A percentile compares a stretch with the other conserved stretches of the same genome.
These are phyloP conservation scores for Corrigiola litoralis DNA, from an alignment of 179 eudicot genomes.

Conservation along the genomic window DNA sequence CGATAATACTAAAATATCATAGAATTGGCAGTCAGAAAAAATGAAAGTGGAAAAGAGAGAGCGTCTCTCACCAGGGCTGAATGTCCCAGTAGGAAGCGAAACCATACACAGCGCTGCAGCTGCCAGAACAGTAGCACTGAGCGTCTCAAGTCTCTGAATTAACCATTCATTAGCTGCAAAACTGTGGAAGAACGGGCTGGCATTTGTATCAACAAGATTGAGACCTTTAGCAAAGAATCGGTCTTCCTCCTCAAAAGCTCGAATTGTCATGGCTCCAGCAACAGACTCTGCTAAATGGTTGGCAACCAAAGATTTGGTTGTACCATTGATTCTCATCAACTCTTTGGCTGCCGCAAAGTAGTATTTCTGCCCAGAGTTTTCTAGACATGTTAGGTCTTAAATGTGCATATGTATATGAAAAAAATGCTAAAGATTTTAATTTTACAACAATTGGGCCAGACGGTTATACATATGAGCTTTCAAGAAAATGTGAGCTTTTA, in stretches of 20 bases:
- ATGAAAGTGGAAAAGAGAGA: background rate
- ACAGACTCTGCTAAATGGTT: constrained; percentile 74
- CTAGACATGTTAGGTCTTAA: background rate
- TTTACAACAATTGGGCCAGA: background rate
- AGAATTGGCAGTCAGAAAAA: background rate
- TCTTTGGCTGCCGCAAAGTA: constrained; percentile 63
- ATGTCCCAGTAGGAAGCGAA: constrained; percentile 69
- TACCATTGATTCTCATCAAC: constrained; percentile 77
- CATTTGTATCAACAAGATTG: constrained; percentile 57
- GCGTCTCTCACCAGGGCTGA: constrained; percentile 49
- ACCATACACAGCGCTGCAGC: constrained; percentile 71
- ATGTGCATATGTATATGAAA: background rate
- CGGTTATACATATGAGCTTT: too few species aligned
- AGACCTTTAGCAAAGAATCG: constrained; percentile 61
- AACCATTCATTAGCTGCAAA: constrained; percentile 79
- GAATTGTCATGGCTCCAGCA: constrained; percentile 61
- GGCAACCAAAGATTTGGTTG: constrained; percentile 70
- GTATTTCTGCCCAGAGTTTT: constrained; percentile 40
- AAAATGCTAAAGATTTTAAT: background rate
- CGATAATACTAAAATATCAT: background rate
- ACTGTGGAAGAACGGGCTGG: constrained; percentile 64
- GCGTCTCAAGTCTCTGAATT: constrained; percentile 65
- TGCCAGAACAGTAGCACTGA: constrained; percentile 53
- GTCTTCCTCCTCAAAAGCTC: constrained; percentile 74
- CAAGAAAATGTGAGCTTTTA: too few species aligned